These are phyloP conservation scores for Calonectria pseudoreteaudii DNA, from an alignment of 2,329 filamentous ascomycete species.

Conservation along the genomic window DNA sequence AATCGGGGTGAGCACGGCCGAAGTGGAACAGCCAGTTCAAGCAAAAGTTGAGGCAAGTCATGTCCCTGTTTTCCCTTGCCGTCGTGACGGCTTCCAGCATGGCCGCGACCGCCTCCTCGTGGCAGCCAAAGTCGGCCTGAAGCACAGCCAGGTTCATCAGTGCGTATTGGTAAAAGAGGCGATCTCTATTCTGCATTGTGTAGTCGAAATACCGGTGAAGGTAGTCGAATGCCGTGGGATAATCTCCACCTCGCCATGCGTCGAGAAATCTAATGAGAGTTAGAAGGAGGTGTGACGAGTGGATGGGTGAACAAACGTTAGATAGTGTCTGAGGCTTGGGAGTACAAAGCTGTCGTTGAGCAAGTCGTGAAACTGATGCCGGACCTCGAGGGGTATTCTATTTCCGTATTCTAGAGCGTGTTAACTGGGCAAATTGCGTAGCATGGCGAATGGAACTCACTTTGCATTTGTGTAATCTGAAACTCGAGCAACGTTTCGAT, in stretches of 20 bases:
- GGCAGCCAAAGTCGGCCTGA: constrained; percentile 94
- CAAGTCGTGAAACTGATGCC: constrained; percentile 76
- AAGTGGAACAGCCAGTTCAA: constrained; percentile 97
- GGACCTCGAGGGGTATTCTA: constrained; percentile 80
- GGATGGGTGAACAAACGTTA: constrained; percentile 61
- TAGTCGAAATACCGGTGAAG: constrained; percentile 98
- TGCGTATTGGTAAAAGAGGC: constrained; percentile 93
- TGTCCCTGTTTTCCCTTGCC: constrained; percentile 93
- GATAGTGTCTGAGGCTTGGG: constrained; percentile 81
- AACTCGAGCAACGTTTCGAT: constrained; percentile 86
- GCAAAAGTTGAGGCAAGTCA: constrained; percentile 92
- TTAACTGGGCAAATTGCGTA: constrained; percentile 13
- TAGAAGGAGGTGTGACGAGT: constrained; percentile 10
- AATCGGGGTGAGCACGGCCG: constrained; percentile 82
- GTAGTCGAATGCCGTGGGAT: constrained; percentile 88
- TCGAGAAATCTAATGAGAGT: constrained; percentile 78
- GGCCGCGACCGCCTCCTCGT: constrained; percentile 88
- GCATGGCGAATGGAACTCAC: constrained; percentile 54
- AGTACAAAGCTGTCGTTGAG: constrained; percentile 74
- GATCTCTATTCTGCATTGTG: constrained; percentile 86
- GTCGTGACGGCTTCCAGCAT: constrained; percentile 96
- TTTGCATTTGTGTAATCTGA: constrained; percentile 89
- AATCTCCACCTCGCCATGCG: constrained; percentile 91
- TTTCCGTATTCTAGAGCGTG: constrained; percentile 73
- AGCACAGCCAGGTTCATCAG: constrained; percentile 92